Evolutionary conservation across 192 early-diverging fungal species (phyloP).

Genomic region (Linnemannia schmuckeri): DNA sequence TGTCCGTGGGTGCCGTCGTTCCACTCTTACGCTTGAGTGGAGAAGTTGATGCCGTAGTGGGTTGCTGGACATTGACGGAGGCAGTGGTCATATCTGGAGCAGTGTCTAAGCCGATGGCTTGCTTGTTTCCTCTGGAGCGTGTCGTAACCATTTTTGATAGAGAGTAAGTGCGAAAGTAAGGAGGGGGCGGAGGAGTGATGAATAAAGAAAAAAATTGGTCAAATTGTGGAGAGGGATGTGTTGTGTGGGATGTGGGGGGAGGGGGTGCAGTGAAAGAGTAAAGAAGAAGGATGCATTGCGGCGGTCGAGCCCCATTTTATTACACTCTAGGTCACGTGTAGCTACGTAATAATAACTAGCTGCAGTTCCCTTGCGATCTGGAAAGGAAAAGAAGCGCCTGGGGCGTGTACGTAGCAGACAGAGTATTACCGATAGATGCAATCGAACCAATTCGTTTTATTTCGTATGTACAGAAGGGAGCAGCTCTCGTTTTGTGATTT

Average conservation of each 20-base stretch:
- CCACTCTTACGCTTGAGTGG: conserved; percentile 23
- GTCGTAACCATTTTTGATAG: conserved; percentile 19
- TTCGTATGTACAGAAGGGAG: not conserved
- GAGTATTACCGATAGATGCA: not conserved
- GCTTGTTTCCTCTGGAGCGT: conserved; percentile 27
- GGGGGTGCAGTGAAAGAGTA: not conserved
- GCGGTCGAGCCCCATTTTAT: not conserved
- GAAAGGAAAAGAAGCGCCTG: not conserved
- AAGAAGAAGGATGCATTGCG: not conserved
- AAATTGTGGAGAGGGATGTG: not conserved
- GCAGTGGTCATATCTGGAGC: not conserved
- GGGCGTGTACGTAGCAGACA: not conserved
- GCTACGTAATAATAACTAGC: not conserved
- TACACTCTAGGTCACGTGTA: not conserved
- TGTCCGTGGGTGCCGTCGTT: not conserved
- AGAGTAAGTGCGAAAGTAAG: not conserved
- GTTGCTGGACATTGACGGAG: not conserved
- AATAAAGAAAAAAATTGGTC: not conserved
- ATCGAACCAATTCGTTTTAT: not conserved
- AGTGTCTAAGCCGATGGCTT: not conserved
- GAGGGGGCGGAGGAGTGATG: not conserved
- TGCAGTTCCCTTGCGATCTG: too few species aligned
- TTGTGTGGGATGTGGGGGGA: not conserved
- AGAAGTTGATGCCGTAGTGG: not conserved
- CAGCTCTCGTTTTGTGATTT: not conserved